Evolutionary conservation across 139 green algal genomes (phyloP).

Genomic region (Chlamydomonas sphaeroides): DNA sequence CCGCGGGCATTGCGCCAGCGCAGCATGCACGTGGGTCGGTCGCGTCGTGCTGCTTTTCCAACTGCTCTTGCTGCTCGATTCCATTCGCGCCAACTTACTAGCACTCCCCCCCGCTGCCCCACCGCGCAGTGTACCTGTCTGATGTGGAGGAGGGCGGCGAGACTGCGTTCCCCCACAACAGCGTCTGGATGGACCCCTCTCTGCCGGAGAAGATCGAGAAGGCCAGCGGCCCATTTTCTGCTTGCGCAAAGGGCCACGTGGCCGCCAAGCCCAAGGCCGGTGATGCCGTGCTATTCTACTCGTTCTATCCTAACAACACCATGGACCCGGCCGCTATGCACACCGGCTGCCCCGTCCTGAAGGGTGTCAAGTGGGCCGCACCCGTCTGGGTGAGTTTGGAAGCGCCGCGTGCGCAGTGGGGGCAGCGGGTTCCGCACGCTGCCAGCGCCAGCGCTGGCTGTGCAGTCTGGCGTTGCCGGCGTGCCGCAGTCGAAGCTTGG

Average conservation of each 20-base stretch:
- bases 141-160: conserved; percentile 68
- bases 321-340: conserved; percentile 57
- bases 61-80: too few species aligned
- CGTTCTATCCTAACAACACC: conserved; percentile 39
- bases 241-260: conserved; percentile 71
- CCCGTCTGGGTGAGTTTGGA: conserved; percentile 52
- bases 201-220: conserved; percentile 44
- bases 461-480: too few species aligned
- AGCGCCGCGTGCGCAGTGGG: too few species aligned
- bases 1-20: too few species aligned
- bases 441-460: too few species aligned
- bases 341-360: conserved; percentile 56
- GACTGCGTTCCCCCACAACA: conserved; percentile 69
- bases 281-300: conserved; percentile 65
- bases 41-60: too few species aligned
- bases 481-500: too few species aligned
- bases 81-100: too few species aligned
- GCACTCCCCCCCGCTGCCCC: too few species aligned
- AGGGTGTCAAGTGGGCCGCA: conserved; percentile 57
- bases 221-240: conserved; percentile 50
- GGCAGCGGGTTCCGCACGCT: too few species aligned
- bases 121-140: conserved; percentile 79
- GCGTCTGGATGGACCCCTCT: conserved; percentile 47
- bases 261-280: conserved; percentile 66
- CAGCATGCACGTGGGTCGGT: too few species aligned